phyloP scores from a whole-genome alignment of 768 basidiomycete genomes.

The Pisolithus marmoratus region DNA sequence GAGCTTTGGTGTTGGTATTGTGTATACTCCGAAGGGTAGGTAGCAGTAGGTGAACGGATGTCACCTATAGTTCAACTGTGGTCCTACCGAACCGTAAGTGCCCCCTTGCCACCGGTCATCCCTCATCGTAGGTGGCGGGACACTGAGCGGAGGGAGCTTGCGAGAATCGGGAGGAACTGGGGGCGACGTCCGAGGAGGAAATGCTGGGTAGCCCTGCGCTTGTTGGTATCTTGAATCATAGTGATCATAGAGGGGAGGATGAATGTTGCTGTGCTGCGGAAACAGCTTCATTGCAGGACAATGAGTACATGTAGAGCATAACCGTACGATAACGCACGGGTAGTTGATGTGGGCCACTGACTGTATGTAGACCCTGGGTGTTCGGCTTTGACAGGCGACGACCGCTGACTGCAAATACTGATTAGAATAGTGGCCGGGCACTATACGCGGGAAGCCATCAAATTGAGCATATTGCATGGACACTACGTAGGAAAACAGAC shows the following conservation, averaged over 20 bases:
- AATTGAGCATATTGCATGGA: constrained; percentile 54
- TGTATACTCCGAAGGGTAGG: constrained; percentile 52
- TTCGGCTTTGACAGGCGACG: constrained; percentile 56
- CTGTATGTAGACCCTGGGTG: constrained; percentile 45
- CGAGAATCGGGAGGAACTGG: constrained; percentile 45
- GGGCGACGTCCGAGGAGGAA: constrained; percentile 44
- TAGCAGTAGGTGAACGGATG: constrained; percentile 61
- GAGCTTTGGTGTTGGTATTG: constrained; percentile 36
- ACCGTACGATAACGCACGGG: constrained; percentile 29
- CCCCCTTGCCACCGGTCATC: constrained; percentile 46
- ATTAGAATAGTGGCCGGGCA: constrained; percentile 51
- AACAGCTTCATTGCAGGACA: constrained; percentile 7
- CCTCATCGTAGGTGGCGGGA: constrained; percentile 38
- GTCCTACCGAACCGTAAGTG: constrained; percentile 31
- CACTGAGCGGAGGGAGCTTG: constrained; percentile 51
- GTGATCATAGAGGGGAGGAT: constrained; percentile 49
- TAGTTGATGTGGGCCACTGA: constrained; percentile 33
- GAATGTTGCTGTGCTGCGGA: constrained; percentile 44
- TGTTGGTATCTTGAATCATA: constrained; percentile 46
- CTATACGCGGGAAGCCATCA: constrained; percentile 49
- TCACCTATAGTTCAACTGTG: constrained; percentile 32
- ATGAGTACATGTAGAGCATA: constrained; percentile 3
- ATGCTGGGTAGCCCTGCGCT: constrained; percentile 37
- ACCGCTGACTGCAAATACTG: constrained; percentile 61
- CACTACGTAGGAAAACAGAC: constrained; percentile 64